Conservation (phyloP, 352 stramenopile genomes). For the Phytophthora cactorum region DNA sequence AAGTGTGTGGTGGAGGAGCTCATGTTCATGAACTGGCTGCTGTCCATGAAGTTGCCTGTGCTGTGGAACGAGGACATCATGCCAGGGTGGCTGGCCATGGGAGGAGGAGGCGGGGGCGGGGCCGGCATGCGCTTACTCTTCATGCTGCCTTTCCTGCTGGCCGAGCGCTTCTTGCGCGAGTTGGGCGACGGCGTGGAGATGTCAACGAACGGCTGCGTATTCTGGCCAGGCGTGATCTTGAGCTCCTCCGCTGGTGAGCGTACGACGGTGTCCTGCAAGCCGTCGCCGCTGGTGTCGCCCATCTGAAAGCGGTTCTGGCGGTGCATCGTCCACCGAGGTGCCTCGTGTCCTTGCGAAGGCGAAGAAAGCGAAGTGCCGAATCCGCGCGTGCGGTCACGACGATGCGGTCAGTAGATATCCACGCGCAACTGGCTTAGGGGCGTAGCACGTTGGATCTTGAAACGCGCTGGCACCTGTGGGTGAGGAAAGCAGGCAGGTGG, state of each 20-base stretch:
- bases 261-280: constrained; percentile 5
- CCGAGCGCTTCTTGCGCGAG: constrained; percentile 15
- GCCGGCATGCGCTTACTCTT: constrained; percentile 33
- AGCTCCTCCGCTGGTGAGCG: constrained; percentile 35
- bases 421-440: neutral
- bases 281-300: constrained; percentile 13
- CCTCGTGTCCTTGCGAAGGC: constrained; percentile 14
- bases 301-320: constrained; percentile 40
- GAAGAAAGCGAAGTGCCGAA: constrained; percentile 27
- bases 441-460: constrained; percentile 15
- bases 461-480: constrained; percentile 23
- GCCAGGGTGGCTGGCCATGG: constrained; percentile 1
- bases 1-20: constrained; percentile 39
- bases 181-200: constrained; percentile 67
- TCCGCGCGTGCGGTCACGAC: constrained; percentile 19
- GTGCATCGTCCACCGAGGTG: constrained; percentile 32
- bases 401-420: constrained; percentile 20
- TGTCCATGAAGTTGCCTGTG: constrained; percentile 63
- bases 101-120: constrained; percentile 7
- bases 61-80: constrained; percentile 36
- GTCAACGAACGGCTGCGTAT: constrained; percentile 63
- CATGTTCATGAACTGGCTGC: constrained; percentile 59
- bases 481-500: constrained; percentile 31
- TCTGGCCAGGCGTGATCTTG: constrained; percentile 58
- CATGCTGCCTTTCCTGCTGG: constrained; percentile 14